phyloP scores from a whole-genome alignment of 1,284 basidiomycete species.

The Naganishia sp. region DNA sequence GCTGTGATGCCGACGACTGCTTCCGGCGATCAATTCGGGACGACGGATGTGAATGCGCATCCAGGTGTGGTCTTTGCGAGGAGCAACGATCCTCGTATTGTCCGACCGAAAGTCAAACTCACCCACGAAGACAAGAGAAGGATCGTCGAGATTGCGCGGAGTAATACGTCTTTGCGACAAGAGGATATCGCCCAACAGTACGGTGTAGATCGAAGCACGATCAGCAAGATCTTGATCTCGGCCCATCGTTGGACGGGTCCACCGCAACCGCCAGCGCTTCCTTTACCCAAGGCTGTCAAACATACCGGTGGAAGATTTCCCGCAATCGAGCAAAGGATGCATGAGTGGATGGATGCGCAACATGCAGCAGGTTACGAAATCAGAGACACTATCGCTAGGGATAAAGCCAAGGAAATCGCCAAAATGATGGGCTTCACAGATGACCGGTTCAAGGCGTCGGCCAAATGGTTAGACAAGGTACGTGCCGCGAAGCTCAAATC shows the following conservation, averaged over 20 bases:
- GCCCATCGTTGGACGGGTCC: conserved; percentile 44
- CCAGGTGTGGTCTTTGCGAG: conserved; percentile 34
- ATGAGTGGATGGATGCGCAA: conserved; percentile 52
- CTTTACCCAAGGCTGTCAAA: conserved; percentile 40
- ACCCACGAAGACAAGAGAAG: conserved; percentile 53
- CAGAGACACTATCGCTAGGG: conserved; percentile 52
- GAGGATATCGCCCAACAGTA: conserved; percentile 56
- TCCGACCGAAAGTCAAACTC: conserved; percentile 49
- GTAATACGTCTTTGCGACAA: conserved; percentile 48
- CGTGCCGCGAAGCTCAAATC: conserved; percentile 40
- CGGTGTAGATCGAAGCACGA: conserved; percentile 58
- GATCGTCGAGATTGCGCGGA: conserved; percentile 54
- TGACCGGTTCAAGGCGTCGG: conserved; percentile 58
- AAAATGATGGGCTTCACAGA: conserved; percentile 50
- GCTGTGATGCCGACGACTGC: conserved; percentile 4
- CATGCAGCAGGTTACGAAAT: conserved; percentile 47
- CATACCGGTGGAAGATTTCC: conserved; percentile 50
- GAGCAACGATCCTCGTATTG: conserved; percentile 26
- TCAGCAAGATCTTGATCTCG: conserved; percentile 57
- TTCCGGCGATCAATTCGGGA: conserved; percentile 9
- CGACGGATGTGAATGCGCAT: conserved; percentile 4
- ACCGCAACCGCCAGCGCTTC: conserved; percentile 38
- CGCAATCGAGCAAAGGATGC: conserved; percentile 54
- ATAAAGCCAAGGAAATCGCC: conserved; percentile 55
- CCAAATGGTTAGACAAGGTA: conserved; percentile 59